phyloP scores from a whole-genome alignment of 352 stramenopile species.

The Plasmopara viticola region DNA sequence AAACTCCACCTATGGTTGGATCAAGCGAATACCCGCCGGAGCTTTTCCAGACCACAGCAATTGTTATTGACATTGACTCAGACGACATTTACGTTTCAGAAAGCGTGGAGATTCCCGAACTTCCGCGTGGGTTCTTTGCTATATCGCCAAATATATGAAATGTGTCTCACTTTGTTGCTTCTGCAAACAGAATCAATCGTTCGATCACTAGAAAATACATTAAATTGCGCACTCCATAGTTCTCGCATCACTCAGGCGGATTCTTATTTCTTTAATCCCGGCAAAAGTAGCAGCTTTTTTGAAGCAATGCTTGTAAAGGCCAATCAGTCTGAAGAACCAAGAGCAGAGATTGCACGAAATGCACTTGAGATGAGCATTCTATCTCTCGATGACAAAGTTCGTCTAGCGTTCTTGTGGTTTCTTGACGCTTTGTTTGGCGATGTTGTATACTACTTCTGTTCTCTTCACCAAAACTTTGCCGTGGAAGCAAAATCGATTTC shows the following conservation, averaged over 20 bases:
- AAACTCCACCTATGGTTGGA: slow-evolving; percentile 7
- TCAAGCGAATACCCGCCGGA: slow-evolving; percentile 30
- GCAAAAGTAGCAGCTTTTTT: slow-evolving; percentile 21
- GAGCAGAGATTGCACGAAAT: slow-evolving; percentile 1
- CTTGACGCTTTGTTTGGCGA: slow-evolving; percentile 61
- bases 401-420: slow-evolving; percentile 46
- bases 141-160: neutral
- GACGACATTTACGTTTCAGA: slow-evolving; percentile 67
- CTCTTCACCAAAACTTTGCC: slow-evolving; percentile 39
- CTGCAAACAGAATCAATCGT: slow-evolving; percentile 40
- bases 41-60: slow-evolving; percentile 39
- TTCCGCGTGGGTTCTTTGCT: slow-evolving; percentile 40
- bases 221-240: slow-evolving; percentile 37
- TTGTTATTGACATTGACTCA: slow-evolving; percentile 61
- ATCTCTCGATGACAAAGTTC: slow-evolving; percentile 24
- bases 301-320: slow-evolving; percentile 20
- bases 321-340: slow-evolving; percentile 5
- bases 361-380: neutral
- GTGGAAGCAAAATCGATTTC: slow-evolving; percentile 5
- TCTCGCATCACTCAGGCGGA: slow-evolving; percentile 38
- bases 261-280: slow-evolving; percentile 37
- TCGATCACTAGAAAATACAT: slow-evolving; percentile 37
- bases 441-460: slow-evolving; percentile 54
- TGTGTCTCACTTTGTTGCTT: neutral
- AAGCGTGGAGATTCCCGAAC: slow-evolving; percentile 55